Conservation (phyloP, 805 yeast genomes). For the Candida anglica region DNA sequence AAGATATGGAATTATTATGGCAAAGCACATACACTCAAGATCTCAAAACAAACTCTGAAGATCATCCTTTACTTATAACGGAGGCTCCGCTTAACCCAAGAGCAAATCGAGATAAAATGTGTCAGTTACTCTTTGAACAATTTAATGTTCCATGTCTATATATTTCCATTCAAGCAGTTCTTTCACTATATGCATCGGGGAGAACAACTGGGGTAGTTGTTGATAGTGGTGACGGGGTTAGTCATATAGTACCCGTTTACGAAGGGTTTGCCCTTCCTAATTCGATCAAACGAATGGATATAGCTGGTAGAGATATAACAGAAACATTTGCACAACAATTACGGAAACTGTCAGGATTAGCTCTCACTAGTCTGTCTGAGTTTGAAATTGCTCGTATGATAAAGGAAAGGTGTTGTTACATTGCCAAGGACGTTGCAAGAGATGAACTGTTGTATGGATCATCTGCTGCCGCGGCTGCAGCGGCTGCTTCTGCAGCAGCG, state of each 20-base stretch:
- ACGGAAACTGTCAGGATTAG: slow-evolving; percentile 59
- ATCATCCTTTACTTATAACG: slow-evolving; percentile 83
- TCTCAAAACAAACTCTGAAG: slow-evolving; percentile 58
- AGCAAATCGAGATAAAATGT: slow-evolving; percentile 53
- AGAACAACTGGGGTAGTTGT: slow-evolving; percentile 86
- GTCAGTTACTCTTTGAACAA: slow-evolving; percentile 67
- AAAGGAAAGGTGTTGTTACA: slow-evolving; percentile 71
- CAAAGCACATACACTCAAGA: slow-evolving; percentile 56
- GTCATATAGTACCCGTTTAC: slow-evolving; percentile 83
- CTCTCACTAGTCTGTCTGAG: slow-evolving; percentile 70
- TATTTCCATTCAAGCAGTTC: slow-evolving; percentile 69
- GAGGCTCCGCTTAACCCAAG: slow-evolving; percentile 85
- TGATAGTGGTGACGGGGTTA: slow-evolving; percentile 93
- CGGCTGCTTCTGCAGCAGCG: too few relatives aligned
- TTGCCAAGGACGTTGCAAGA: slow-evolving; percentile 51
- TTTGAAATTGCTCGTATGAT: slow-evolving; percentile 73
- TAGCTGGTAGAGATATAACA: slow-evolving; percentile 87
- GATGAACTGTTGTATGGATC: slow-evolving; percentile 50
- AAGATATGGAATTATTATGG: slow-evolving; percentile 84
- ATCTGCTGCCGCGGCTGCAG: slow-evolving; percentile 9
- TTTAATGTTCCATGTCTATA: slow-evolving; percentile 77
- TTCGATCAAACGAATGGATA: slow-evolving; percentile 67
- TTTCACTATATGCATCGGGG: slow-evolving; percentile 84
- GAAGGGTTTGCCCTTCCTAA: slow-evolving; percentile 81
- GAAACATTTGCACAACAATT: slow-evolving; percentile 66